Evolutionary conservation across 345 rosid species (phyloP).

Genomic region (Durio zibethinus): DNA sequence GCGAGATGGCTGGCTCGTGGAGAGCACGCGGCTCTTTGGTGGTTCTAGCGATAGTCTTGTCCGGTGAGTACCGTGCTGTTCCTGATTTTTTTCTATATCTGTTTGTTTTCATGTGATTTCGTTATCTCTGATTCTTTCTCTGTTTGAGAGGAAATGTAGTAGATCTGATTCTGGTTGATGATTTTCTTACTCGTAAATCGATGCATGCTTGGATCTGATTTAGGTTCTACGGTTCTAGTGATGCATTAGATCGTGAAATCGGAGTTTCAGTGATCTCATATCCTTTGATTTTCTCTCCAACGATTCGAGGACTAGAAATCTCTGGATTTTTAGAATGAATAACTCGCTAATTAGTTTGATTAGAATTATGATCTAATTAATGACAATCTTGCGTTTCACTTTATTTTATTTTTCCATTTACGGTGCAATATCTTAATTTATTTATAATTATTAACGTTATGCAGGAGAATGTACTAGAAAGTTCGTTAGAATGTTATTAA

Average conservation of each 20-base stretch:
- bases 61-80: conserved; percentile 40
- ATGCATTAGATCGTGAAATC: conserved; percentile 9
- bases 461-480: not conserved
- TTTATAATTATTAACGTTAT: not conserved
- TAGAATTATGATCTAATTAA: not conserved
- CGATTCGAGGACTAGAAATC: not conserved
- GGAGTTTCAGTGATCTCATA: not conserved
- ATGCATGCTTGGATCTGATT: conserved; percentile 19
- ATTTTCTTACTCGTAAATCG: not conserved
- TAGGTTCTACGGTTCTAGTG: not conserved
- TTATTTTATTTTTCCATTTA: not conserved
- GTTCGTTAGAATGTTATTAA: not conserved
- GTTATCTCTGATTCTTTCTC: not conserved
- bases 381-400: not conserved
- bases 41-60: conserved; percentile 45
- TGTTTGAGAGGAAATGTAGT: not conserved
- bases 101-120: not conserved
- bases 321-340: not conserved
- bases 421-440: not conserved
- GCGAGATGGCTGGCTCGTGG: conserved; percentile 54
- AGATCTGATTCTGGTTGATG: not conserved
- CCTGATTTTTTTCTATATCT: conserved; percentile 3
- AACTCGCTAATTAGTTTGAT: not conserved
- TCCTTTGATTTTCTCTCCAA: not conserved
- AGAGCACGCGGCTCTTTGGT: conserved; percentile 49